Conservation (phyloP, 2,329 filamentous ascomycete species). For the Fonsecaea pugnacius region DNA sequence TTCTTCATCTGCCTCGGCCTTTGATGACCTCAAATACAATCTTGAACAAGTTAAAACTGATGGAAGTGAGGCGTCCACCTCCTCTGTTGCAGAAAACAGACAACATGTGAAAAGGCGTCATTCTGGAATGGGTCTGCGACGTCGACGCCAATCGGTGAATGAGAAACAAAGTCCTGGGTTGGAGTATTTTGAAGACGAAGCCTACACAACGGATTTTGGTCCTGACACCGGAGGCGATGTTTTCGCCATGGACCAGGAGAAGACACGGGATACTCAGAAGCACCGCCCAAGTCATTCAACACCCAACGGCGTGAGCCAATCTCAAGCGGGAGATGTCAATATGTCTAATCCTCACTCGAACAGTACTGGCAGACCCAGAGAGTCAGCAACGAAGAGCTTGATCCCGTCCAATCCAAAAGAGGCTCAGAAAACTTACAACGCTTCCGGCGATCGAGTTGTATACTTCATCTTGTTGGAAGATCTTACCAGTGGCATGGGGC, state of each 20-base stretch:
- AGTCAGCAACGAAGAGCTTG: conserved; percentile 13
- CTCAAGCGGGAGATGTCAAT: background rate
- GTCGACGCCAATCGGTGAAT: conserved; percentile 71
- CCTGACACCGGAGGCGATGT: conserved; percentile 74
- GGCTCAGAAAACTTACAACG: conserved; percentile 57
- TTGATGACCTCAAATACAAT: conserved; percentile 37
- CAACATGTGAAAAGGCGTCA: conserved; percentile 64
- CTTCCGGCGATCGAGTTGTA: conserved; percentile 71
- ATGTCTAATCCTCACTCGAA: background rate
- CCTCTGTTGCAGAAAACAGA: conserved; percentile 27
- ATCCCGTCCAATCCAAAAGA: conserved; percentile 75
- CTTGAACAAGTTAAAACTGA: conserved; percentile 44
- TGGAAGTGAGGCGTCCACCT: conserved; percentile 29
- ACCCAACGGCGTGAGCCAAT: background rate
- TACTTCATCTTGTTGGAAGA: conserved; percentile 95
- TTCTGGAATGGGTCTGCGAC: conserved; percentile 81
- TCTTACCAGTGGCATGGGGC: conserved; percentile 93
- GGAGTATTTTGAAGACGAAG: conserved; percentile 89
- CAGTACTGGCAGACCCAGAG: background rate
- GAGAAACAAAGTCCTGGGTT: conserved; percentile 71
- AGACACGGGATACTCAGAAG: background rate
- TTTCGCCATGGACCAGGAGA: conserved; percentile 68
- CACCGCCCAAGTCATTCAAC: background rate
- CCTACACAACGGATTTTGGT: conserved; percentile 78
- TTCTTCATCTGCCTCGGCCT: conserved; percentile 33